Evolutionary conservation across 768 basidiomycete genomes (phyloP).

Genomic region (Saitozyma podzolica): DNA sequence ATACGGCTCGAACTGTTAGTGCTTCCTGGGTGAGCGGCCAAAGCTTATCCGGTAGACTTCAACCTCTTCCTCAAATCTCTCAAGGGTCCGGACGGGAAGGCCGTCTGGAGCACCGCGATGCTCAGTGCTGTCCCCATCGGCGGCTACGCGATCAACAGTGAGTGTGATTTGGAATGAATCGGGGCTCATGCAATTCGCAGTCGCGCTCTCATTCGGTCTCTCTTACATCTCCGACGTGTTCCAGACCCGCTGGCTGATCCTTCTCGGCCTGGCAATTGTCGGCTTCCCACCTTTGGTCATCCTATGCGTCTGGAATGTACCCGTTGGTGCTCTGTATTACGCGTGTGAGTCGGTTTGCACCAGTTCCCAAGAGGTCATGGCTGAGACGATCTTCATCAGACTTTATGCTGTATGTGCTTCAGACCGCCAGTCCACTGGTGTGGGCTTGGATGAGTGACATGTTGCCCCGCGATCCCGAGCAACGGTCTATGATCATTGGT

Average conservation of each 20-base stretch:
- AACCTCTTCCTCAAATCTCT: constrained; percentile 42
- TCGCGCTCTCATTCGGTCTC: constrained; percentile 30
- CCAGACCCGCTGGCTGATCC: constrained; percentile 38
- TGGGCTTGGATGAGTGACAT: constrained; percentile 46
- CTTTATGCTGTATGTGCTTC: constrained; percentile 36
- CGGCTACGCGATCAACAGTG: too few relatives aligned
- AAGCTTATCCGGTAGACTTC: constrained; percentile 26
- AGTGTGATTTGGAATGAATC: too few relatives aligned
- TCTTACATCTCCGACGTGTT: constrained; percentile 36
- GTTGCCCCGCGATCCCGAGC: constrained; percentile 43
- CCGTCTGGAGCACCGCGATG: constrained; percentile 11
- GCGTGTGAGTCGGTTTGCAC: constrained; percentile 21
- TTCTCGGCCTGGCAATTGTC: constrained; percentile 32
- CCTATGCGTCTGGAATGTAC: constrained; percentile 44
- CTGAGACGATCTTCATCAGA: constrained; percentile 10
- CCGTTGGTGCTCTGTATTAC: constrained; percentile 41
- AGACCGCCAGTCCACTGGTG: constrained; percentile 39
- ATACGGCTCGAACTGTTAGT: constrained; percentile 32
- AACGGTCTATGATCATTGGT: constrained; percentile 7
- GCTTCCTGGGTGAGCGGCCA: too few relatives aligned
- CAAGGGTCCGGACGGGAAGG: constrained; percentile 11
- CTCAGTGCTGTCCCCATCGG: constrained; percentile 18
- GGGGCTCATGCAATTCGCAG: too few relatives aligned
- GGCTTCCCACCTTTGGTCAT: constrained; percentile 43
- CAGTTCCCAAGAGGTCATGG: too few relatives aligned